Conservation (phyloP, 192 early-diverging fungal genomes). For the Rhizophagus prolifer region DNA sequence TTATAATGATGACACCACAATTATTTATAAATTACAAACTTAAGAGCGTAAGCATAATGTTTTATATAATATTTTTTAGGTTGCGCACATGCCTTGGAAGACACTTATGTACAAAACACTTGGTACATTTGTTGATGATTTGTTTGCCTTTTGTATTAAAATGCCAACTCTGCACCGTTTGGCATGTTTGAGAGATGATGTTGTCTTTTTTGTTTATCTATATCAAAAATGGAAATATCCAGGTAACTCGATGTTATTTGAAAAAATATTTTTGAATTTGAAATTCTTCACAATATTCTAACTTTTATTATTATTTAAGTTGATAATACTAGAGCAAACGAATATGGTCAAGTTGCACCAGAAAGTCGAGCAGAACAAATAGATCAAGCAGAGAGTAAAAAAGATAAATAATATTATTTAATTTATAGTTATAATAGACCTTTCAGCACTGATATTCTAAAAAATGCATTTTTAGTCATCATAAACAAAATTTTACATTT, state of each 20-base stretch:
- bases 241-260: neutral
- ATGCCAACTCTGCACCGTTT: conserved; percentile 89
- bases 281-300: neutral
- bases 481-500: neutral
- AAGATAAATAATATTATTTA: conserved; percentile 42
- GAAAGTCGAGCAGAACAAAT: conserved; percentile 26
- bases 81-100: conserved; percentile 93
- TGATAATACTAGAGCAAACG: conserved; percentile 83
- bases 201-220: conserved; percentile 84
- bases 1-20: conserved; percentile 83
- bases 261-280: no score
- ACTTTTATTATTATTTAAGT: conserved; percentile 27
- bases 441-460: neutral
- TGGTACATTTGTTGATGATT: conserved; percentile 74
- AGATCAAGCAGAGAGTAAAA: conserved; percentile 37
- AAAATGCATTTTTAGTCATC: neutral
- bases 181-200: conserved; percentile 84
- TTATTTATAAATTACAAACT: conserved; percentile 91
- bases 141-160: conserved; percentile 93
- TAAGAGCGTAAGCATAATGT: conserved; percentile 51
- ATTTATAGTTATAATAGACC: neutral
- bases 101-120: conserved; percentile 90
- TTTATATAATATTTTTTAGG: conserved; percentile 46
- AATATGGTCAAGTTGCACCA: conserved; percentile 77
- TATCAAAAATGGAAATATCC: conserved; percentile 83